A percentile compares a stretch with the other conserved stretches of the same genome.
phyloP scores from a whole-genome alignment of 306 rosid species.

The Gleditsia sinensis region DNA sequence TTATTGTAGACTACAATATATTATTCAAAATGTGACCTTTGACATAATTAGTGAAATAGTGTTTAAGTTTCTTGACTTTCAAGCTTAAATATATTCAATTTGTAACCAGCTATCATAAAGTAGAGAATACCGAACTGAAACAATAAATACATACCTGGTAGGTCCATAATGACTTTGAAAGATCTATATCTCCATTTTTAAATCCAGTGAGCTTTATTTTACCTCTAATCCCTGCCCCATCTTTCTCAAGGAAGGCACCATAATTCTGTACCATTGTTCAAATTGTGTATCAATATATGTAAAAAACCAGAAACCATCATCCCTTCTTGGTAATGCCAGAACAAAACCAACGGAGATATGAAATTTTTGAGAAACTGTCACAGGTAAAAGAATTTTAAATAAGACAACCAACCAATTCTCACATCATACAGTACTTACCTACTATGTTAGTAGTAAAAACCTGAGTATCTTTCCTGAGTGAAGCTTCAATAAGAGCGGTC shows the following conservation, averaged over 20 bases:
- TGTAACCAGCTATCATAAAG: background rate
- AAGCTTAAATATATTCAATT: background rate
- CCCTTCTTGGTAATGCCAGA: conserved; percentile 5
- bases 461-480: no score
- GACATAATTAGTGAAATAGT: background rate
- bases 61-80: background rate
- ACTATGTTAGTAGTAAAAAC: no score
- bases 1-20: background rate
- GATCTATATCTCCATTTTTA: conserved; percentile 69
- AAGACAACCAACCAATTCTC: no score
- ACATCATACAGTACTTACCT: no score
- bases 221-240: conserved; percentile 91
- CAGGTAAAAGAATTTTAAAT: background rate
- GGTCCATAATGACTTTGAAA: conserved; percentile 79
- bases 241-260: conserved; percentile 90
- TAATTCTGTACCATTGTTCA: conserved; percentile 64
- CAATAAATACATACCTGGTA: conserved; percentile 65
- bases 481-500: no score
- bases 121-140: background rate
- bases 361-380: background rate
- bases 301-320: conserved; percentile 24
- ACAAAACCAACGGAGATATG: conserved; percentile 5
- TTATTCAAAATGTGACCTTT: background rate
- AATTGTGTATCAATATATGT: conserved; percentile 32
- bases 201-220: conserved; percentile 76